Percentiles rank a stretch among this genome's conserved stretches.
These are phyloP conservation scores for Pythium insidiosum DNA, from an alignment of 352 stramenopile species.

Conservation along the genomic window DNA sequence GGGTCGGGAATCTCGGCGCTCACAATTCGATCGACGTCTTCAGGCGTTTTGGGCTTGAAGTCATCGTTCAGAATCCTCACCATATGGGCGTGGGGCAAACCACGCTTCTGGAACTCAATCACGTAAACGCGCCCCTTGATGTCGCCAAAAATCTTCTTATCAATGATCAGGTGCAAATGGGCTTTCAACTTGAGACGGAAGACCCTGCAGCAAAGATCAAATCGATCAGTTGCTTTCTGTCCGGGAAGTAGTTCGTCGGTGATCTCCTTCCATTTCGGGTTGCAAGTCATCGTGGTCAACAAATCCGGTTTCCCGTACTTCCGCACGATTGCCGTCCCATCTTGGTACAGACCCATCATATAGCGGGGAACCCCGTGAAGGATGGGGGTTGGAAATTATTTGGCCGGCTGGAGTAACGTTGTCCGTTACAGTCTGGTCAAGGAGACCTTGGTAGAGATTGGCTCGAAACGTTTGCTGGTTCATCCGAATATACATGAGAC, in stretches of 20 bases:
- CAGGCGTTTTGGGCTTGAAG: constrained; percentile 2
- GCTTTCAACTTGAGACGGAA: constrained; percentile 16
- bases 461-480: not conserved
- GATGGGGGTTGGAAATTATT: constrained; percentile 1
- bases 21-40: constrained; percentile 4
- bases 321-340: constrained; percentile 32
- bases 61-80: constrained; percentile 21
- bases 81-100: constrained; percentile 27
- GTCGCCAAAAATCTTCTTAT: constrained; percentile 18
- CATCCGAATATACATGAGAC: not conserved
- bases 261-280: constrained; percentile 37
- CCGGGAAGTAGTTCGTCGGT: constrained; percentile 3
- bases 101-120: constrained; percentile 40
- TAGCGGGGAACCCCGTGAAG: constrained; percentile 6
- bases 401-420: not conserved
- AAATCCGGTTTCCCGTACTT: constrained; percentile 23
- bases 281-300: constrained; percentile 51
- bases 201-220: constrained; percentile 13
- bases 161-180: constrained; percentile 7
- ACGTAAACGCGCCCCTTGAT: constrained; percentile 12
- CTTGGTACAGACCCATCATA: constrained; percentile 20
- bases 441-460: not conserved
- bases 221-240: constrained; percentile 10
- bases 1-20: constrained; percentile 4
- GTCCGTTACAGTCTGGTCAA: not conserved